These are phyloP conservation scores for Lichina pygmaea DNA, from an alignment of 495 filamentous ascomycete species.

Conservation along the genomic window DNA sequence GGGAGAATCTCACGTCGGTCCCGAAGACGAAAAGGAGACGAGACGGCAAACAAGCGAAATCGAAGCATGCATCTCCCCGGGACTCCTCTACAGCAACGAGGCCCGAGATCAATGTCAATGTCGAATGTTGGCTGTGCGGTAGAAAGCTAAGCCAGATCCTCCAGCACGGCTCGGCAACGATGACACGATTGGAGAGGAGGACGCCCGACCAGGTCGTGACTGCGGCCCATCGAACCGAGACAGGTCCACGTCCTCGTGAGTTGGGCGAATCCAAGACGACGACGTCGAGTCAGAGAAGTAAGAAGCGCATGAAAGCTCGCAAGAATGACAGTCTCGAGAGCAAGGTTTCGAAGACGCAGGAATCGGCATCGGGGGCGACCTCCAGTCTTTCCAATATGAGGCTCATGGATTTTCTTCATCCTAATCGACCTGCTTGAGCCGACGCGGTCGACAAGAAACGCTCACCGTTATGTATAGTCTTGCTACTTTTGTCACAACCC, in stretches of 20 bases:
- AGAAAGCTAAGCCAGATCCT: background rate
- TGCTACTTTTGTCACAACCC: too few relatives aligned
- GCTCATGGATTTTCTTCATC: conserved; percentile 18
- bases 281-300: conserved; percentile 24
- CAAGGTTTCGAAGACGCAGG: conserved; percentile 24
- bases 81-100: background rate
- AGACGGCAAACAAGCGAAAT: background rate
- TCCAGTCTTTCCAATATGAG: conserved; percentile 26
- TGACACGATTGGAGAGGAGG: too few relatives aligned
- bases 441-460: too few relatives aligned
- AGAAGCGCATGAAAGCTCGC: conserved; percentile 28
- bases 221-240: too few relatives aligned
- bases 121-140: background rate
- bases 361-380: conserved; percentile 3
- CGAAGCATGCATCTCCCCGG: too few relatives aligned
- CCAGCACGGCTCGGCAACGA: background rate
- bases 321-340: conserved; percentile 33
- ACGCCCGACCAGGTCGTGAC: too few relatives aligned
- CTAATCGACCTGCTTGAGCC: background rate
- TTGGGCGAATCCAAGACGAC: background rate
- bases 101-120: background rate
- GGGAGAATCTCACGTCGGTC: conserved; percentile 8
- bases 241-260: too few relatives aligned
- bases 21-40: background rate
- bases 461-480: too few relatives aligned